These are phyloP conservation scores for Ogataea minuta DNA, from an alignment of 805 yeast species.

Conservation along the genomic window DNA sequence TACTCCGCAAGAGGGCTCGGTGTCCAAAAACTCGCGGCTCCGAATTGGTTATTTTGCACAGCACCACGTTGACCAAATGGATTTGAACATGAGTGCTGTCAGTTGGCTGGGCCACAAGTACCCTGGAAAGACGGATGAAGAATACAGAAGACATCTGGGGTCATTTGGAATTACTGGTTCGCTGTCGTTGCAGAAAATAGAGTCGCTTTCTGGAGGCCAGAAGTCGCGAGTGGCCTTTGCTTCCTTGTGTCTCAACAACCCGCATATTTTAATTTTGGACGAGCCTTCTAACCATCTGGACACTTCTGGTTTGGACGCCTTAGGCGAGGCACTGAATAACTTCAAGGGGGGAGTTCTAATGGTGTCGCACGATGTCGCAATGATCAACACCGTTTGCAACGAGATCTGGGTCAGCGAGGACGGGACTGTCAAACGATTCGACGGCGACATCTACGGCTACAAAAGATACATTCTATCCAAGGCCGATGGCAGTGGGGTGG, in stretches of 20 bases:
- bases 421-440: conserved; percentile 73
- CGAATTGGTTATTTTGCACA: conserved; percentile 97
- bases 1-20: conserved; percentile 72
- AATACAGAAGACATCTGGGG: conserved; percentile 93
- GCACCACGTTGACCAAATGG: conserved; percentile 98
- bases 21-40: conserved; percentile 77
- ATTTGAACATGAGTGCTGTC: conserved; percentile 77
- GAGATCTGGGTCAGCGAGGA: conserved; percentile 96
- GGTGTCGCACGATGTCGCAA: conserved; percentile 97
- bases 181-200: conserved; percentile 87
- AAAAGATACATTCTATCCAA: conserved; percentile 78
- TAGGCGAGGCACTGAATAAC: conserved; percentile 80
- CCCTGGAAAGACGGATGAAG: conserved; percentile 96
- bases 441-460: conserved; percentile 83
- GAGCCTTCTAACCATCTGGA: conserved; percentile 99
- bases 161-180: conserved; percentile 97
- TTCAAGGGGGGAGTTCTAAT: conserved; percentile 95
- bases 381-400: conserved; percentile 83
- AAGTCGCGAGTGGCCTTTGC: conserved; percentile 98
- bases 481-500: conserved; percentile 87
- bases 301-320: conserved; percentile 96
- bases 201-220: conserved; percentile 93
- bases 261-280: conserved; percentile 89
- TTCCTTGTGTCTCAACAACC: conserved; percentile 82
- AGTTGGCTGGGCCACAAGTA: conserved; percentile 87